Conservation (phyloP, 257 asterid species). For the Solanum peruvianum region DNA sequence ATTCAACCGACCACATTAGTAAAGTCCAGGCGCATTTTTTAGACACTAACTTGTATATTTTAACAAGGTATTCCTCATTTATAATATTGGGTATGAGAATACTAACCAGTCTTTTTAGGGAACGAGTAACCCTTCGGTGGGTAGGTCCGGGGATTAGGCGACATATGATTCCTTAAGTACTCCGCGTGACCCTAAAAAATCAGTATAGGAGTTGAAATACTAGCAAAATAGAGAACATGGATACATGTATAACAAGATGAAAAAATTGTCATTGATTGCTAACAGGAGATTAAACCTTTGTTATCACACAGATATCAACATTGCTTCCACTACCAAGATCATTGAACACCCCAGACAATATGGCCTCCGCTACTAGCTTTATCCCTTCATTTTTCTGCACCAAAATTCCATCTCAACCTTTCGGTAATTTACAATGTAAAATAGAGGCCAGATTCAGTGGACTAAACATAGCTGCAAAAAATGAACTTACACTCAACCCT, state of each 20-base stretch:
- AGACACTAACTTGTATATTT: not conserved
- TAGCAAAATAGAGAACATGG: not conserved
- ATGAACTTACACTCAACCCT: conserved; percentile 60
- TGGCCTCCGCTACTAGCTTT: conserved; percentile 73
- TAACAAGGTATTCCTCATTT: not conserved
- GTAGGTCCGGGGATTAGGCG: conserved; percentile 83
- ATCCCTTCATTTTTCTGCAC: conserved; percentile 82
- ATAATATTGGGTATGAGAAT: not conserved
- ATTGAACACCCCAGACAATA: conserved; percentile 81
- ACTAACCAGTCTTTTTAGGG: conserved; percentile 75
- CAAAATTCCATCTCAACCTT: conserved; percentile 2
- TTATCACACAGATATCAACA: conserved; percentile 75
- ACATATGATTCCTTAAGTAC: conserved; percentile 59
- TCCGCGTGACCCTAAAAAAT: conserved; percentile 53
- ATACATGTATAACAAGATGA: not conserved
- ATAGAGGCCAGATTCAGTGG: not conserved
- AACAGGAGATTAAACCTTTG: conserved; percentile 39
- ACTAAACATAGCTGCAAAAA: not conserved
- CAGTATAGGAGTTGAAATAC: not conserved
- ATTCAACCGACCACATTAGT: not conserved
- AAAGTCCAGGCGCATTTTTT: not conserved
- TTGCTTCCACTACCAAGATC: conserved; percentile 99
- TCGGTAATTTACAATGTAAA: not conserved
- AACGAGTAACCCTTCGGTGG: conserved; percentile 64
- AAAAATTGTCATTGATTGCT: not conserved